Base-by-base conservation (phyloP, 1,284 basidiomycete genomes). In the Ustilago cynodontis region DNA sequence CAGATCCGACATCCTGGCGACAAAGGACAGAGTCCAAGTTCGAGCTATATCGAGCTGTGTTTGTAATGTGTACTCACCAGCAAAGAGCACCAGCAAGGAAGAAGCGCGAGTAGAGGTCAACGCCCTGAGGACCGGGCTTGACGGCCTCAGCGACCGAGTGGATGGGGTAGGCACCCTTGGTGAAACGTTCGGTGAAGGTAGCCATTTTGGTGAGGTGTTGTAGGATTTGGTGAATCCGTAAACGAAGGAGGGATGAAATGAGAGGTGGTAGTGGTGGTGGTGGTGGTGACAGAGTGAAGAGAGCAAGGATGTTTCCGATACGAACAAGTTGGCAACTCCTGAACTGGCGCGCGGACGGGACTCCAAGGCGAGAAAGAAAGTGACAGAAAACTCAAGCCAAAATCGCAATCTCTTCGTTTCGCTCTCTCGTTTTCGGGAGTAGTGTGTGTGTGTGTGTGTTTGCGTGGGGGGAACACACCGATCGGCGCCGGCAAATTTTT, bases 11-110 rank as follows among this genome's bases (percentile, higher is more conserved):
- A 9, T 4, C n/a, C 4, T 14, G 3, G n/a, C 43, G 20, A 47
- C n/a, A 20, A 47, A 47, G 43, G n/a, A n/a, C n/a, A n/a, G n/a
- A n/a, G n/a, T n/a, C n/a, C n/a, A n/a, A n/a, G n/a, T n/a, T n/a
- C n/a, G n/a, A n/a, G n/a, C n/a, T n/a, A n/a, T n/a, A n/a, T n/a
- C n/a, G n/a, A n/a, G n/a, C 31, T 33, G 31, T 33, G 31, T 33
- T 5, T 33, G 31, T 33, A 11, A 11, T 33, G 31, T 33, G 26
- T 49, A 66, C 77, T 75, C 60, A 77, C 77, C 80, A 98, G 75
- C 95, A 94, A 81, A 96, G 90, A 79, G 91, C 90, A 91, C 95
- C 94, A 85, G 94, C 94, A 76, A 98, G 85, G 75, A 88, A 88
- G 87, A 89, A 89, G 68, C 88, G 86, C 60, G 88, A 74, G 87